Percentiles rank a stretch among this genome's conserved stretches.
Evolutionary conservation across 2,329 filamentous ascomycete genomes (phyloP).

Genomic region (Cladosporium sp.): DNA sequence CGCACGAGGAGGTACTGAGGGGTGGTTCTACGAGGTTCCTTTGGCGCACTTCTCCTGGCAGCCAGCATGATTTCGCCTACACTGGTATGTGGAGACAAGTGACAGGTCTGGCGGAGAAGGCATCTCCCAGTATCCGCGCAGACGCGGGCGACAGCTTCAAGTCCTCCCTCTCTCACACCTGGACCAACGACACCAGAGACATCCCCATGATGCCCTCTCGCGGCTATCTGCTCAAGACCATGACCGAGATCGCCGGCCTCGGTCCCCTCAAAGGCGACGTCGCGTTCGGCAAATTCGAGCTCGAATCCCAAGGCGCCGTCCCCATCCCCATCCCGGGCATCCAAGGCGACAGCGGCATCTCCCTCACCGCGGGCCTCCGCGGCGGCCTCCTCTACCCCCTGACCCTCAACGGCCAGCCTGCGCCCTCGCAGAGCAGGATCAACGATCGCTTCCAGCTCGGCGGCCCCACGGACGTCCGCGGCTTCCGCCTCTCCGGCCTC

Average conservation of each 20-base stretch:
- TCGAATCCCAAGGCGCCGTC: slow-evolving; percentile 71
- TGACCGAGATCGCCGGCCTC: slow-evolving; percentile 79
- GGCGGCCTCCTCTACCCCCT: slow-evolving; percentile 80
- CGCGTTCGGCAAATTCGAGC: slow-evolving; percentile 86
- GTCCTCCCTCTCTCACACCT: slow-evolving; percentile 76
- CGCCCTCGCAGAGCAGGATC: slow-evolving; percentile 65
- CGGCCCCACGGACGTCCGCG: slow-evolving; percentile 88
- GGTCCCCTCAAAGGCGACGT: slow-evolving; percentile 82
- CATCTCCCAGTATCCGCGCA: slow-evolving; percentile 72
- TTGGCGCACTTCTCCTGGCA: slow-evolving; percentile 57
- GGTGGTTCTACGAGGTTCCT: slow-evolving; percentile 70
- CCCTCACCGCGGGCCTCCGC: slow-evolving; percentile 73
- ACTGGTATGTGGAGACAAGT: slow-evolving; percentile 81
- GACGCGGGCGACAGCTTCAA: slow-evolving; percentile 91
- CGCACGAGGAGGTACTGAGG: slow-evolving; percentile 82
- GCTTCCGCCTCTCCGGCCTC: slow-evolving; percentile 83
- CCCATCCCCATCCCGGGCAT: slow-evolving; percentile 66
- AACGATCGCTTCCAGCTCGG: slow-evolving; percentile 95
- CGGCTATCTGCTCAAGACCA: slow-evolving; percentile 73
- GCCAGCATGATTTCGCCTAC: slow-evolving; percentile 72
- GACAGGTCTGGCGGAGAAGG: slow-evolving; percentile 67
- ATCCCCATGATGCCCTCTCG: slow-evolving; percentile 75
- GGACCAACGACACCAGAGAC: slow-evolving; percentile 73
- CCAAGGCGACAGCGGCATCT: slow-evolving; percentile 67
- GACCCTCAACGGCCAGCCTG: slow-evolving; percentile 51